phyloP scores from a whole-genome alignment of 805 yeast genomes.

The Kuraishia piskuri region DNA sequence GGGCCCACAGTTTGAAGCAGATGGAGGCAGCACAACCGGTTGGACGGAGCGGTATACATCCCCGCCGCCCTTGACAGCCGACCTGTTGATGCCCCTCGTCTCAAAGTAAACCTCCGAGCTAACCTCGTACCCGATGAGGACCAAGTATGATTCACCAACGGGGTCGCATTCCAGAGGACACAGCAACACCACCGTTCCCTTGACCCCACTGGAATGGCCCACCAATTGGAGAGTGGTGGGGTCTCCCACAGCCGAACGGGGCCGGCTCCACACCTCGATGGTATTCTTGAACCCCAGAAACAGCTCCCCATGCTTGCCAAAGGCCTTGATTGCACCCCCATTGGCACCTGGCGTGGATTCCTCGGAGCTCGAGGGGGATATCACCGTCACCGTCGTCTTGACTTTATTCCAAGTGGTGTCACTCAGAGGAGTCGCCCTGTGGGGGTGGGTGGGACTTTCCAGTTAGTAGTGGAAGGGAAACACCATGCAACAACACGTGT shows the following conservation, averaged over 20 bases:
- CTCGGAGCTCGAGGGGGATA: neutral
- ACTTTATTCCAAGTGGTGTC: constrained; percentile 2
- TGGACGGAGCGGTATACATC: constrained; percentile 2
- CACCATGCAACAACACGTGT: too few relatives aligned
- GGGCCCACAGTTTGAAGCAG: constrained; percentile 15
- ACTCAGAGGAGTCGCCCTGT: neutral
- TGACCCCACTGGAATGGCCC: constrained; percentile 9
- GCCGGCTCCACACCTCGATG: constrained; percentile 34
- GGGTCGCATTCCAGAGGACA: constrained; percentile 18
- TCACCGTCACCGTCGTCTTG: constrained; percentile 1
- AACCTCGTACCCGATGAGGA: constrained; percentile 8
- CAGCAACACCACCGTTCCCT: constrained; percentile 12
- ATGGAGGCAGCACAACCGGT: constrained; percentile 19
- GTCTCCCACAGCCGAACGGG: constrained; percentile 9
- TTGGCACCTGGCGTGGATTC: neutral
- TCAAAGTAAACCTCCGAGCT: constrained; percentile 7
- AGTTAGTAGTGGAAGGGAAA: too few relatives aligned
- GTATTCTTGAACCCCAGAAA: constrained; percentile 17
- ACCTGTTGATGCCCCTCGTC: constrained; percentile 5
- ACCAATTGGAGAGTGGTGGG: constrained; percentile 20
- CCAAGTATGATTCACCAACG: constrained; percentile 12
- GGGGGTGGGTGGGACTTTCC: neutral
- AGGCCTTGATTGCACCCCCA: constrained; percentile 11
- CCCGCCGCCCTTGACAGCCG: constrained; percentile 1
- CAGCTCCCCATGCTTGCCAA: constrained; percentile 31